phyloP scores from a whole-genome alignment of 306 rosid species.

The Vachellia pachyceras region DNA sequence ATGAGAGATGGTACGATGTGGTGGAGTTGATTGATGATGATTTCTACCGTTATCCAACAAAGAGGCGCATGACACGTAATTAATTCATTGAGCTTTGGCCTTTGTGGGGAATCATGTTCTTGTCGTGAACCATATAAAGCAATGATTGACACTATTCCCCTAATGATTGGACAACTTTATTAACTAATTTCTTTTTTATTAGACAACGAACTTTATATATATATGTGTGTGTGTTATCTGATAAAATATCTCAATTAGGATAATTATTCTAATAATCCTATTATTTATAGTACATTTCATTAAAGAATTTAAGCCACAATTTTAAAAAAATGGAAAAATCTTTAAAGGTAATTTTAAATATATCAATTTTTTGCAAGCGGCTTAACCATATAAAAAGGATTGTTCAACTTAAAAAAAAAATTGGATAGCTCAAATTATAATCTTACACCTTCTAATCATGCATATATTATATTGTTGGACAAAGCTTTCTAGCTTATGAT shows the following conservation, averaged over 20 bases:
- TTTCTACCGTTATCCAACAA: background rate
- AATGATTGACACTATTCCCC: too few species aligned
- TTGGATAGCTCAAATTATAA: background rate
- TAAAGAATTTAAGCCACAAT: too few species aligned
- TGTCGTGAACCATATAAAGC: conserved; percentile 33
- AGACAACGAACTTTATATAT: background rate
- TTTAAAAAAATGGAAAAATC: too few species aligned
- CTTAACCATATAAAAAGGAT: background rate
- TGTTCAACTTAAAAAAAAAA: background rate
- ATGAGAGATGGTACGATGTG: background rate
- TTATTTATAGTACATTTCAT: background rate
- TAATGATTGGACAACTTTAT: background rate
- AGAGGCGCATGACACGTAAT: background rate
- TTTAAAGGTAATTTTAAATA: background rate
- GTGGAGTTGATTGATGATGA: background rate
- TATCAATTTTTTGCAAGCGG: background rate
- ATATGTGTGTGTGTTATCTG: too few species aligned
- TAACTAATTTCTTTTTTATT: background rate
- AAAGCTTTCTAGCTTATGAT: background rate
- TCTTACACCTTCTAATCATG: background rate
- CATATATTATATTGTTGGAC: too few species aligned
- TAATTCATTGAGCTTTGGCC: background rate
- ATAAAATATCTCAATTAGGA: too few species aligned
- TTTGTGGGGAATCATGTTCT: conserved; percentile 31
- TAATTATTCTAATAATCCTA: background rate